phyloP scores from a whole-genome alignment of 306 rosid species.

The Echinosophora koreensis region DNA sequence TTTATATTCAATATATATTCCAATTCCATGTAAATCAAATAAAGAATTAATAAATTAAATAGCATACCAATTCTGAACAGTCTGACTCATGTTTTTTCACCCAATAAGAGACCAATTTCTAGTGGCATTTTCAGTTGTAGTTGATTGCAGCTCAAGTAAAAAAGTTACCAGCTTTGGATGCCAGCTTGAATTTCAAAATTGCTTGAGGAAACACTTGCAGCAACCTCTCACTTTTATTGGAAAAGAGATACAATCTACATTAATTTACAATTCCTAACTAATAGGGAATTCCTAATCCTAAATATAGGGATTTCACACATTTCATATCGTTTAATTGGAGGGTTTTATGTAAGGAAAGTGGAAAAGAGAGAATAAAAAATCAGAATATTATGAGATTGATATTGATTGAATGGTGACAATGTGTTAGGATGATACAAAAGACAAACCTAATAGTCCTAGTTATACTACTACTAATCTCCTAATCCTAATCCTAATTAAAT shows the following conservation, averaged over 20 bases:
- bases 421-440: too few species aligned
- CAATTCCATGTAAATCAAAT: not conserved
- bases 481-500: too few species aligned
- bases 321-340: too few species aligned
- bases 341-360: too few species aligned
- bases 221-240: not conserved
- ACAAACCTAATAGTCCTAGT: too few species aligned
- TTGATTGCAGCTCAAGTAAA: not conserved
- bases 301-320: not conserved
- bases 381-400: too few species aligned
- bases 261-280: not conserved
- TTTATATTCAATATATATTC: not conserved
- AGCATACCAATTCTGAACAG: not conserved
- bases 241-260: not conserved
- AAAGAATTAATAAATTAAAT: not conserved
- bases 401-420: too few species aligned
- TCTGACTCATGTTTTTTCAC: not conserved
- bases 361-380: too few species aligned
- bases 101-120: not conserved
- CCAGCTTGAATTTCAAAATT: not conserved
- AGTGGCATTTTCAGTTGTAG: not conserved
- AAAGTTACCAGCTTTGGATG: not conserved
- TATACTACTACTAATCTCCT: too few species aligned
- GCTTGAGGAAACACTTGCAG: conserved; percentile 1
- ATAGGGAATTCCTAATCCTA: not conserved